Evolutionary conservation across 306 rosid species (phyloP), one percentile per base, ranked within the genome.

Genomic region (Ceratonia siliqua): DNA sequence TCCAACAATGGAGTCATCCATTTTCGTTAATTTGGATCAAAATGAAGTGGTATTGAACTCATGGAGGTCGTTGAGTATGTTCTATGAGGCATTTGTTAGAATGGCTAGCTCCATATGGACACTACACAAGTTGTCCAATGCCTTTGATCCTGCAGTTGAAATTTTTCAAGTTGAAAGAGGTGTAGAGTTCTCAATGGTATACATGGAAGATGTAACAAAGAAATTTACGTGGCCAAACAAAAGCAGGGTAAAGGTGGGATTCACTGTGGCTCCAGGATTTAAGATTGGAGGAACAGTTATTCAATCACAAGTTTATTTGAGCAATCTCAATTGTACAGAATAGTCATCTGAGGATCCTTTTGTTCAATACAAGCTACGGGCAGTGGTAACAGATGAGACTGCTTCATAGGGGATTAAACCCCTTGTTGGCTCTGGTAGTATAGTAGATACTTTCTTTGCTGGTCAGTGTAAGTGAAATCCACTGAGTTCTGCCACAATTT

Each of bases 91-190:
- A 2, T 93, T 89, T 68, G 91, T 93, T 56, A 87, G 84, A 81
- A 91, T 91, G 97, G 97, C 97, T 6, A 91, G 98, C 79, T 84
- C 98, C 0, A 59, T 91, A 57, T 93, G 98, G 98, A 86, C 91
- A 8, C 81, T 93, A 32, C 98, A 93, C 80, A 88, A 86, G 84
- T 63, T 93, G 84, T 91, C 96, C 14, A 78, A 53, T 72, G 85
- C 88, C 1, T 93, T 93, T 50, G 87, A 89, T 78, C 98, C 92
- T 0, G 73, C 58, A 0, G 96, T 89, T 43, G 94, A 93, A 84
- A 85, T 93, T 39, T 93, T 91, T 77, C 97, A 85, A 86, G 86
- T 93, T 46, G 98, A 93, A 83, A 82, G 83, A 57, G 97, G 95
- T 6, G 85, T 81, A 36, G 97, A 93, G 66, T 93, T 93, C 79